A percentile compares a stretch with the other conserved stretches of the same genome.
Conservation (phyloP, 345 rosid species). For the Populus nigra region DNA sequence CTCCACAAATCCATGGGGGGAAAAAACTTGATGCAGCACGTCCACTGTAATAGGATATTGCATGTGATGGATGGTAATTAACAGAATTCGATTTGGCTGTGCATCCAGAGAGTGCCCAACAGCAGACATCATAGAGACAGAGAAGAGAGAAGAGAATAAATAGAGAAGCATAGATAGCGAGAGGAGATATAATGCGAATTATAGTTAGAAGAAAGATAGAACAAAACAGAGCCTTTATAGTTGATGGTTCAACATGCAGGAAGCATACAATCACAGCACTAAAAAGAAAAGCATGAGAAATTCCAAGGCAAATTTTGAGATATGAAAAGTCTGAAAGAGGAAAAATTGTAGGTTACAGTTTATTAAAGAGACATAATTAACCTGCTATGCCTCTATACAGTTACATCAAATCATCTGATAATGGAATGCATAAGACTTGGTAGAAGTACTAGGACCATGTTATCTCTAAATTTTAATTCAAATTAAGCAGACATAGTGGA, state of each 20-base stretch:
- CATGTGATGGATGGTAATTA: constrained; percentile 93
- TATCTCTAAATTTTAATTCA: neutral
- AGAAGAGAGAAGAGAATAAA: constrained; percentile 60
- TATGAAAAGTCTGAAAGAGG: neutral
- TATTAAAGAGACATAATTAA: neutral
- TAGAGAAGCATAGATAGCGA: constrained; percentile 42
- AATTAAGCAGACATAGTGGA: neutral
- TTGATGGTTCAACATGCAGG: neutral
- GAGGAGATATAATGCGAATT: constrained; percentile 10
- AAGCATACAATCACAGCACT: constrained; percentile 3
- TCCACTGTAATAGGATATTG: constrained; percentile 95
- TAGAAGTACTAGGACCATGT: neutral
- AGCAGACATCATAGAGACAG: constrained; percentile 58
- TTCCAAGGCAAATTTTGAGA: neutral
- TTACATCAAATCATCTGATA: neutral
- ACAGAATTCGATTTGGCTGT: constrained; percentile 91
- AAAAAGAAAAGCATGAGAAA: neutral
- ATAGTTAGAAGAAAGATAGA: constrained; percentile 19
- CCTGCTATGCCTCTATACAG: neutral
- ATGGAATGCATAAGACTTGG: neutral
- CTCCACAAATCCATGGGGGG: constrained; percentile 91
- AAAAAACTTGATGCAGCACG: constrained; percentile 92
- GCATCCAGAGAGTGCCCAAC: constrained; percentile 58
- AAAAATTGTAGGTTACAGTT: neutral
- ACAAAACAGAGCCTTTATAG: constrained; percentile 16